Percentiles rank a stretch among this genome's conserved stretches.
Conservation (phyloP, 345 rosid species). For the Pelargonium nanum region DNA sequence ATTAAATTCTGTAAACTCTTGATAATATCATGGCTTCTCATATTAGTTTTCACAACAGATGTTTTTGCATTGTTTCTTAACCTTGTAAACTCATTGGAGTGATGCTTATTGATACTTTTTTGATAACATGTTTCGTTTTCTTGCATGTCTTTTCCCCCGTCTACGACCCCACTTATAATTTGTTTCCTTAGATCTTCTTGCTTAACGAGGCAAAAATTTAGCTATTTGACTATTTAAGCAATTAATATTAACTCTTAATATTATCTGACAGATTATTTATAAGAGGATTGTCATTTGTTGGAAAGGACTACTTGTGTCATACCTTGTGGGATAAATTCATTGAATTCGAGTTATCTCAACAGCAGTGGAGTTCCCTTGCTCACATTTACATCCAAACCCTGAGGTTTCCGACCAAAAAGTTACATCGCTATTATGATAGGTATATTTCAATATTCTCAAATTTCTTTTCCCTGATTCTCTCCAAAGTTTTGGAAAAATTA, state of each 20-base stretch:
- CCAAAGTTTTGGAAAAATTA: background rate
- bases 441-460: constrained; percentile 15
- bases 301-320: constrained; percentile 70
- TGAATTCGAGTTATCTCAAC: constrained; percentile 46
- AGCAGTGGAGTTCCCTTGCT: constrained; percentile 65
- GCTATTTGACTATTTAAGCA: background rate
- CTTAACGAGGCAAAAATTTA: background rate
- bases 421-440: constrained; percentile 60
- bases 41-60: too few species aligned
- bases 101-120: too few species aligned
- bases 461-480: background rate
- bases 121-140: background rate
- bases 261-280: constrained; percentile 53
- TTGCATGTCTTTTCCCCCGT: background rate
- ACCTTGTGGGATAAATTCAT: constrained; percentile 73
- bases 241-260: background rate
- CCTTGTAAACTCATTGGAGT: too few species aligned
- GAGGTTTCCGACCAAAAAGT: constrained; percentile 64
- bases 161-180: constrained; percentile 1
- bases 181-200: constrained; percentile 3
- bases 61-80: too few species aligned
- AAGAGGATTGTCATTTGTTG: constrained; percentile 67
- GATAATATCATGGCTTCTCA: too few species aligned
- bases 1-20: too few species aligned
- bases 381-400: constrained; percentile 52